Evolutionary conservation across 1,139 yeast species (phyloP), one percentile per base, ranked within the genome.

Genomic region (Zhuliangozyma parablackwelliae): DNA sequence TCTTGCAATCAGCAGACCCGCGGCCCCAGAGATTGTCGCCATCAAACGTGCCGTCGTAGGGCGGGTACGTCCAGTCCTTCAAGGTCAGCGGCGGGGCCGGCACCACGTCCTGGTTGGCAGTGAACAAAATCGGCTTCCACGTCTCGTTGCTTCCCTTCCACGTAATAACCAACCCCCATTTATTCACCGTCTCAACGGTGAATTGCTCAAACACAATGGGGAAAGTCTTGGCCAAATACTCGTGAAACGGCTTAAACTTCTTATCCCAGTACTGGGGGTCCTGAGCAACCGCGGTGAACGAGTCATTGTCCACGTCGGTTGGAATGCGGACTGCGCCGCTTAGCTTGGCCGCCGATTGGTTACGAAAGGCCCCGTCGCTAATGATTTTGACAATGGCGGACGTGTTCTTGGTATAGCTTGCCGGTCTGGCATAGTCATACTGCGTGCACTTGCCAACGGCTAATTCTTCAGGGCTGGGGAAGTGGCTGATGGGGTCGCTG

Each of bases 21-120:
- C 75, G 53, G 11, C 74, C 74, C 49, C 61, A 61, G 9, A 68
- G 38, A 32, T 40, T 52, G 12, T 54, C 53, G 1, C 70, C 73
- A 43, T 68, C 72, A 41, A 51, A 66, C 10, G 52, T 51, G 2
- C 67, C 74, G 7, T 53, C 62, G 37, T 56, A 68, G 2, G 73
- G 73, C 7, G 65, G 63, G 43, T 56, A 55, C 5, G 49, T 49
- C 75, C 75, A 69, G 34, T 63, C 53, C 26, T 49, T 41, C 10
- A 61, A 32, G 1, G 74, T 63, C 9, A 56, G 61, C 7, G 47
- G 47, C 33, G 61, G 66, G 16, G 63, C 64, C 1, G 75, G 75
- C 7, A 68, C 73, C 12, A 66, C 72, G 41, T 69, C 75, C 41
- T 65, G 71, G 46, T 71, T 76, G 2, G 68, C 73, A 44, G 65